Percentiles rank a stretch among this genome's conserved stretches.
These are phyloP conservation scores for Cucurbita maxima DNA, from an alignment of 306 rosid species.

Conservation along the genomic window DNA sequence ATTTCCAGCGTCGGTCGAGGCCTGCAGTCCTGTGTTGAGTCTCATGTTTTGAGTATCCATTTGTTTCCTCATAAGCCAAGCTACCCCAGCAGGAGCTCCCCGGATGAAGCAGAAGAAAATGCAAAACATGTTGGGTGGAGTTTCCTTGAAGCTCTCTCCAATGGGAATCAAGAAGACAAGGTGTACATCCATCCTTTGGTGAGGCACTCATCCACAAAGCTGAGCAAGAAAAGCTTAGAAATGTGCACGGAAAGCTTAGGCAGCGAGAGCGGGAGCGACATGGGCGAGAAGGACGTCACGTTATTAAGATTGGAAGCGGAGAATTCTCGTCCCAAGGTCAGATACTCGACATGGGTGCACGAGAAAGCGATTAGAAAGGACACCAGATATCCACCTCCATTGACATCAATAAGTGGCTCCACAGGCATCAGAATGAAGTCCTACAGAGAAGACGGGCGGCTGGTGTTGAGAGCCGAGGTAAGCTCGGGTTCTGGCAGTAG, in stretches of 20 bases:
- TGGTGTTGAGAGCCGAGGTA: conserved; percentile 30
- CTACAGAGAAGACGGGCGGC: conserved; percentile 40
- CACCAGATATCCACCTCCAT: conserved; percentile 38
- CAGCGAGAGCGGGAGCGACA: conserved; percentile 49
- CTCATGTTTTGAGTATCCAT: conserved; percentile 32
- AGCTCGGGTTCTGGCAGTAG: conserved; percentile 8
- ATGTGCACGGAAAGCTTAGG: conserved; percentile 52
- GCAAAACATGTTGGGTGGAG: conserved; percentile 13
- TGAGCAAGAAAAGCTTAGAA: conserved; percentile 37
- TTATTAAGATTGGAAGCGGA: conserved; percentile 1
- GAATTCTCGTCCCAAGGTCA: neutral
- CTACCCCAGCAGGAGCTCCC: neutral
- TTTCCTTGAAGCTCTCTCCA: conserved; percentile 29
- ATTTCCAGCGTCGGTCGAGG: conserved; percentile 25
- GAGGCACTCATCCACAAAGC: conserved; percentile 15
- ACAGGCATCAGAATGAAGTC: conserved; percentile 24
- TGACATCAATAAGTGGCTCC: conserved; percentile 25
- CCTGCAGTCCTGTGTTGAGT: conserved; percentile 32
- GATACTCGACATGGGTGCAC: neutral
- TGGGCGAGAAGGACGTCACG: conserved; percentile 18
- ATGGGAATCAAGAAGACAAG: conserved; percentile 1
- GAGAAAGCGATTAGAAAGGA: conserved; percentile 12
- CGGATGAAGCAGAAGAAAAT: neutral
- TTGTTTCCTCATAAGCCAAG: conserved; percentile 25
- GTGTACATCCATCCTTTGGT: conserved; percentile 15